Evolutionary conservation across 2,329 filamentous ascomycete species (phyloP), one percentile per base, ranked within the genome.

Genomic region (Myriosclerotinia scirpicola): DNA sequence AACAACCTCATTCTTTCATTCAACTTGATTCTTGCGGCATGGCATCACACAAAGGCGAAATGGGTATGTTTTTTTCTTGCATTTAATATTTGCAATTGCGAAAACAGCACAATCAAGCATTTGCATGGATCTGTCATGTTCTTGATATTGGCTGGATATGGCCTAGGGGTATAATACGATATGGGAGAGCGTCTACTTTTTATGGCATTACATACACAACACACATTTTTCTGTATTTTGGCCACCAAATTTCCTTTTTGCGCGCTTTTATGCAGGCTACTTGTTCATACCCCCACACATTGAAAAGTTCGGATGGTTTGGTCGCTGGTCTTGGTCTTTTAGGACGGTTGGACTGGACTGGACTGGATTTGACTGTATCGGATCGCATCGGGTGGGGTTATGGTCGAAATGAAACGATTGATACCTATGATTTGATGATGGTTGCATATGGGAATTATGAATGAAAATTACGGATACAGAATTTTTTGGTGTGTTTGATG

Each of bases 21-120:
- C 64, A 61, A 61, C 54, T 65, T 65, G 36, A 44, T 61, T 60
- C 64, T 65, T 50, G 64, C 64, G 64, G 64, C 64, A 65, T 65
- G 54, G 64, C 64, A 65, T 65, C 46, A 60, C 55, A 65, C 54
- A 61, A 65, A 65, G 64, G 64, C 64, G 64, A 65, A 65, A 60
- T 60, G 64, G 64, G 64, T 65, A 60, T 53, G 64, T 61, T 65
- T 60, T 59, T 65, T 59, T 34, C 30, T 65, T 65, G 64, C 64
- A 65, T 65, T 52, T 20, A 61, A 50, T 26, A 50, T 52, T 50
- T 61, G 58, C 58, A 61, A 61, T 50, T 61, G 58, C 44, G 44
- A 61, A 60, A 61, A 61, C 58, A 26, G 64, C 64, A 65, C 54
- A 65, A 53, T 34, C 26, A 44, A 64, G 64, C 64, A 65, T 65